Evolutionary conservation across 805 yeast genomes (phyloP).

Genomic region (Pichia manshurica): DNA sequence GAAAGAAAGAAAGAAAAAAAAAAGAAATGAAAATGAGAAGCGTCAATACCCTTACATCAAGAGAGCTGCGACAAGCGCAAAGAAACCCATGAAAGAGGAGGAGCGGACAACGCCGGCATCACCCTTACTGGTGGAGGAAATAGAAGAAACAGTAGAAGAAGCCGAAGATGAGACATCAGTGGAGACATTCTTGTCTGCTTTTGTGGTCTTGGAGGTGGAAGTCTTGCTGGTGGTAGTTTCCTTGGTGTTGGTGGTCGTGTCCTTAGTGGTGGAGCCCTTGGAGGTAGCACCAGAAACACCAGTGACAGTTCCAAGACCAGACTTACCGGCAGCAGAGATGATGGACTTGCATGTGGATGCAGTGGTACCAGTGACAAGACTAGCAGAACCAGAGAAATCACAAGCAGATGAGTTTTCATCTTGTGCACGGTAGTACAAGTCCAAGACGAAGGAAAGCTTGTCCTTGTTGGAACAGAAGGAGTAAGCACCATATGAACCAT

Average conservation of each 20-base stretch:
- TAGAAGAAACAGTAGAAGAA: conserved; percentile 16
- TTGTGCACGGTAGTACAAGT: conserved; percentile 53
- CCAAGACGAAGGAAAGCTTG: conserved; percentile 57
- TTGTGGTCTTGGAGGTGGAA: conserved; percentile 5
- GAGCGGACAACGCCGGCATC: conserved; percentile 14
- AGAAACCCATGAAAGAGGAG: conserved; percentile 16
- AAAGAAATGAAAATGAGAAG: no score
- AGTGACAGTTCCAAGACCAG: conserved; percentile 55
- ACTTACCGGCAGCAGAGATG: conserved; percentile 60
- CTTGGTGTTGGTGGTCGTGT: conserved; percentile 11
- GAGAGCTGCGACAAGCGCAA: conserved; percentile 20
- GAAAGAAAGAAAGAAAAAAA: no score
- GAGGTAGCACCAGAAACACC: conserved; percentile 23
- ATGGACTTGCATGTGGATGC: conserved; percentile 51
- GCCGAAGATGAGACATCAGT: conserved; percentile 7
- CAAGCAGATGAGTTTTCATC: conserved; percentile 47
- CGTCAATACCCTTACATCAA: conserved; percentile 11
- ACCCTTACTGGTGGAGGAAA: conserved; percentile 17
- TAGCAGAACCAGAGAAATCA: conserved; percentile 64
- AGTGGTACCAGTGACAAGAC: conserved; percentile 42
- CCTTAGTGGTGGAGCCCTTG: conserved; percentile 12
- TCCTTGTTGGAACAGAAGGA: conserved; percentile 68
- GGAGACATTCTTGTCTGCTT: not conserved
- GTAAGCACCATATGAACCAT: conserved; percentile 65
- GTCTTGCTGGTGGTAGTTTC: conserved; percentile 9